Evolutionary conservation across 495 filamentous ascomycete species (phyloP).

Genomic region (Trichoderma gamsii): DNA sequence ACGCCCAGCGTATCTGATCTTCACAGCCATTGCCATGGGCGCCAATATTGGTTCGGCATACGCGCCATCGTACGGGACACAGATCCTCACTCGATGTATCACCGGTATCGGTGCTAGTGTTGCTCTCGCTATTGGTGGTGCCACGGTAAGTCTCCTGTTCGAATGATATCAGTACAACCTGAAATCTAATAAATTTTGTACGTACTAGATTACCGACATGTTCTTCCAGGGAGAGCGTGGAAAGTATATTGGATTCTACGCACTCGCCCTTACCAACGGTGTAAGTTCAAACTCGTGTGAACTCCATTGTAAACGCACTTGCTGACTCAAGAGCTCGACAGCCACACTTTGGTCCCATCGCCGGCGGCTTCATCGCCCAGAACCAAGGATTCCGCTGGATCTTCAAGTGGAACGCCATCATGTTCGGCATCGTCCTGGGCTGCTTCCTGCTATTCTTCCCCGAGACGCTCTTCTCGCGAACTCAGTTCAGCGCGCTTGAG

Average conservation of each 20-base stretch:
- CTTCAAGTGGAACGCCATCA: conserved; percentile 26
- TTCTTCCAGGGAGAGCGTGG: conserved; percentile 28
- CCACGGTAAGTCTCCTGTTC: conserved; percentile 19
- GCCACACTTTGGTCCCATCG: conserved; percentile 18
- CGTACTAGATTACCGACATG: conserved; percentile 22
- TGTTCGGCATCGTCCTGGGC: conserved; percentile 19
- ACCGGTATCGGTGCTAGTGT: conserved; percentile 25
- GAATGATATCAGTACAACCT: background rate
- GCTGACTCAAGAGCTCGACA: background rate
- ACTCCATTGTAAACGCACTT: conserved; percentile 17
- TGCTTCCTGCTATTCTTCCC: conserved; percentile 27
- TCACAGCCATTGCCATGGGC: conserved; percentile 23
- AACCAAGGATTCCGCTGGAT: conserved; percentile 19
- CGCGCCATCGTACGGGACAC: conserved; percentile 19
- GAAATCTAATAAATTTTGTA: background rate
- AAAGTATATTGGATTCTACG: conserved; percentile 27
- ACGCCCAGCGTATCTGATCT: conserved; percentile 25
- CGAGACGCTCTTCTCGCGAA: conserved; percentile 28
- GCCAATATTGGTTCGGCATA: conserved; percentile 24
- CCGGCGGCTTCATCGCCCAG: conserved; percentile 1
- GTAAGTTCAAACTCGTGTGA: conserved; percentile 16
- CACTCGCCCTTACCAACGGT: conserved; percentile 27
- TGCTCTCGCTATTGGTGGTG: conserved; percentile 26
- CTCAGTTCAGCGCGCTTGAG: conserved; percentile 20
- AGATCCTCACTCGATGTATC: conserved; percentile 23